Base-by-base conservation (phyloP, 2,329 filamentous ascomycete genomes). In the Monosporascus sp. region DNA sequence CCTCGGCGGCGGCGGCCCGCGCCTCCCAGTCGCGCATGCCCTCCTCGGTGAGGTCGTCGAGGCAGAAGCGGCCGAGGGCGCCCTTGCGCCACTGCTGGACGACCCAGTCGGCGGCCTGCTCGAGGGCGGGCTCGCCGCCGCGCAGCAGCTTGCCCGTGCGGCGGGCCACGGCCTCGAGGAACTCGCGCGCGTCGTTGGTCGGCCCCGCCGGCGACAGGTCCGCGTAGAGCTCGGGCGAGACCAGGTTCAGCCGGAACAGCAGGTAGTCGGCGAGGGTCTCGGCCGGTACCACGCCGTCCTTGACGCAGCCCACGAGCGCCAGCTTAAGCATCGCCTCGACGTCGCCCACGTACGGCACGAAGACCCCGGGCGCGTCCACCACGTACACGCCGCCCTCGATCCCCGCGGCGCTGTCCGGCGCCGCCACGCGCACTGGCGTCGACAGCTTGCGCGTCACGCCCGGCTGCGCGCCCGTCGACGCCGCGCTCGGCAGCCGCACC, bases 281-380 rank as follows among this genome's bases (percentile, higher is more conserved):
- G 17, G 86, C 80, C 1, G 87, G 80, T 50, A 99, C 85, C 38
- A 97, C 80, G 0, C 88, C 89, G 68, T 96, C 90, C 69, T 96
- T 96, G 51, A 99, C 90, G 68, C 88, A 89, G 20, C 93, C 90
- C 49, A 90, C 91, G 1, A 97, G 81, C 2, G 92, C 88, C n/a
- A 99, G 81, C 71, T 96, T 97, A 57, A 99, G 77, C 94, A 99
- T 99, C 46, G 85, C 83, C 67, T 94, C 88, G 17, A 88, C 81
- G 64, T 95, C 83, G 0, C 87, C 81, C 27, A 97, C 88, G 68
- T 96, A 96, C 0, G 94, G 94, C 54, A 97, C 83, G 70, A 97
- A 99, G 8, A 99, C 92, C 47, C 94, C 94, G 0, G 94, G 94
- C 0, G 93, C 97, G 71, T 99, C 94, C 47, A 96, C 75, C 44